Base-by-base conservation (phyloP, 2,329 filamentous ascomycete genomes). In the Phoma sp. region DNA sequence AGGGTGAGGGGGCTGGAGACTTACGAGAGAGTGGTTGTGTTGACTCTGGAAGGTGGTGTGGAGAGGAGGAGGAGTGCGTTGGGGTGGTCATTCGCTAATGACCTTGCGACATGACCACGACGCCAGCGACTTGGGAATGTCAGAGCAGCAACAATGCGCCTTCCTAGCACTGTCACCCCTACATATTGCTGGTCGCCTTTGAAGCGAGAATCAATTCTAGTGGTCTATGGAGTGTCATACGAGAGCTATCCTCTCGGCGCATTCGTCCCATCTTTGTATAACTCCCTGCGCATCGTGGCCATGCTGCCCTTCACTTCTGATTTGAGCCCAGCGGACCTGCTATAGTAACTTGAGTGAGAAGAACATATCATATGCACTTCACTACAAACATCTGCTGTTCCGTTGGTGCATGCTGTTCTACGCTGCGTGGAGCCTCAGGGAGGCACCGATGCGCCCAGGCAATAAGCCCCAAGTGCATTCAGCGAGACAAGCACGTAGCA, bases 361-460 rank as follows among this genome's bases (percentile, higher is more conserved):
- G 6, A 2, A 3, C 4, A 2, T 31, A 21, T 22, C 24, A 25
- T 6, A 17, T 12, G 4, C 12, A 9, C 24, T 25, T 41, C 24
- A 17, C 36, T 21, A 15, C 9, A 19, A 2, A 25, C 22, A 10
- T 46, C 2, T 27, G 6, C 32, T 38, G 10, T 21, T 17, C 27
- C 21, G 32, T 43, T 37, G 41, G 43, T 25, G 43, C 33, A 44
- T 32, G 32, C n/a, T 29, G 6, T 24, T 43, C 45, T 24, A 35
- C 45, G 13, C 27, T 39, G 60, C 58, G 64, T 65, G 58, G 65
- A 62, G 63, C 55, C 53, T 62, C 64, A 58, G 66, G 59, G 68
- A 65, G 64, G 60, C 68, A 68, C 62, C 17, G 68, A 67, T 65
- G 65, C 64, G 63, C 65, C 72, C 69, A 69, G 15, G 69, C 47